Conservation (phyloP, 2,329 filamentous ascomycete species). For the Plectosphaerella cucumerina region DNA sequence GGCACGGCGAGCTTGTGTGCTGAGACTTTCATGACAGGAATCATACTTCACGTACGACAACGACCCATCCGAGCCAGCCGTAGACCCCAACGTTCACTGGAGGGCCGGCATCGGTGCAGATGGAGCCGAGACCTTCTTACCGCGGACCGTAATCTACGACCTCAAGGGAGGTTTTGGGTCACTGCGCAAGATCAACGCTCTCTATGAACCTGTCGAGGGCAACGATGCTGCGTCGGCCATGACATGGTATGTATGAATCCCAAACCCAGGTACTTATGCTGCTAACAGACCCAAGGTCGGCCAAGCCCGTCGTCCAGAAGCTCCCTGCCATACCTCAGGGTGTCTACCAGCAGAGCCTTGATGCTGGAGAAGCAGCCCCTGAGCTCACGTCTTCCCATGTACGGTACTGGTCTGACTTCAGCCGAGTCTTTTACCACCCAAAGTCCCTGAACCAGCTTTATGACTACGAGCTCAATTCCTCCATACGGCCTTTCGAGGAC, state of each 20-base stretch:
- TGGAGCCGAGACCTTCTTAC: conserved; percentile 87
- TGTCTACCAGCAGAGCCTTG: conserved; percentile 75
- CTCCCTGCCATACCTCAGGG: conserved; percentile 64
- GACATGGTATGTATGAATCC: neutral
- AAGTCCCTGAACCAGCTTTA: conserved; percentile 81
- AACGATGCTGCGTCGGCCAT: conserved; percentile 22
- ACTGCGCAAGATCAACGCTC: conserved; percentile 77
- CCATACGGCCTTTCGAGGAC: conserved; percentile 76
- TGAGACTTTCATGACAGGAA: conserved; percentile 55
- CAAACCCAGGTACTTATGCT: neutral
- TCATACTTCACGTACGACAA: conserved; percentile 90
- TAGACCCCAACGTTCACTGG: conserved; percentile 88
- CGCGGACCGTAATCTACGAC: conserved; percentile 89
- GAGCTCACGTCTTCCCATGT: conserved; percentile 65
- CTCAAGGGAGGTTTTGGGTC: conserved; percentile 91
- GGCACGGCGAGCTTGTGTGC: neutral
- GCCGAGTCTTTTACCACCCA: conserved; percentile 87
- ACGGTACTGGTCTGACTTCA: conserved; percentile 97
- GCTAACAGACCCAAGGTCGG: conserved; percentile 47
- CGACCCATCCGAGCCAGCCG: conserved; percentile 49
- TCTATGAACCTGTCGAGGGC: conserved; percentile 61
- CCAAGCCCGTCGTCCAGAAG: conserved; percentile 63
- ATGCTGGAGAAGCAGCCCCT: conserved; percentile 62
- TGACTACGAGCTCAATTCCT: conserved; percentile 80
- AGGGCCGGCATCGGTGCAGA: conserved; percentile 76